Evolutionary conservation across 371 early-diverging fungal species (phyloP), one percentile per base, ranked within the genome.

Genomic region (Mucor racemosus): DNA sequence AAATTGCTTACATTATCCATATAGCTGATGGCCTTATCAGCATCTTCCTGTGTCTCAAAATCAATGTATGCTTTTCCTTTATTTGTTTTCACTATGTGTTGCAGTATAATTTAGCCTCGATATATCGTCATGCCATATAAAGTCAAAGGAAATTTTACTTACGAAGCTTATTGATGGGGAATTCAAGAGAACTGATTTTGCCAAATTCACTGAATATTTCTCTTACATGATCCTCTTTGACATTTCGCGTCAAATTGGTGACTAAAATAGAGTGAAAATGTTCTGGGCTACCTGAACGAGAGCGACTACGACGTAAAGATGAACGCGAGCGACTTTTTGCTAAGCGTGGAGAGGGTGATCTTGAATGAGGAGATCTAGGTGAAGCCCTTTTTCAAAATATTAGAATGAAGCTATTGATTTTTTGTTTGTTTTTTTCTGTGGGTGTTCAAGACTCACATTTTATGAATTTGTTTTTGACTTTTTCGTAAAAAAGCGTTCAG

Each of bases 41-140:
- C 85, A 8, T 84, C 86, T 58, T 84, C 84, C 15, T 79, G 78
- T 0, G 79, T 84, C 61, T 79, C 86, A 64, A 72, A 88, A 64
- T 88, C 86, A 61, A 88, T 68, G 64, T 81, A 81, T 26, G 86
- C 86, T 34, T 72, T 80, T 46, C 86, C 88, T 42, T 77, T 71
- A 60, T 88, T 88, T 66, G 77, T 75, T 17, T 78, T 74, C 64
- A 83, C 86, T 81, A 71, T 5, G 39, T 11, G 7, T 26, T 53
- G 31, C 31, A 53, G 26, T 11, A 53, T 26, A 31, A 13, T 38
- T 38, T 5, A n/a, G 46, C 1, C 4, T 4, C 4, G 38, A 11
- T 38, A 38, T 38, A 9, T 38, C 11, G 7, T 9, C 38, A 38
- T 9, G 38, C 5, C 5, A 5, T 38, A 38, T 26, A 26, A 26